A percentile compares a stretch with the other conserved stretches of the same genome.
phyloP scores from a whole-genome alignment of 2,329 filamentous ascomycete species.

The Xylariales sp. region DNA sequence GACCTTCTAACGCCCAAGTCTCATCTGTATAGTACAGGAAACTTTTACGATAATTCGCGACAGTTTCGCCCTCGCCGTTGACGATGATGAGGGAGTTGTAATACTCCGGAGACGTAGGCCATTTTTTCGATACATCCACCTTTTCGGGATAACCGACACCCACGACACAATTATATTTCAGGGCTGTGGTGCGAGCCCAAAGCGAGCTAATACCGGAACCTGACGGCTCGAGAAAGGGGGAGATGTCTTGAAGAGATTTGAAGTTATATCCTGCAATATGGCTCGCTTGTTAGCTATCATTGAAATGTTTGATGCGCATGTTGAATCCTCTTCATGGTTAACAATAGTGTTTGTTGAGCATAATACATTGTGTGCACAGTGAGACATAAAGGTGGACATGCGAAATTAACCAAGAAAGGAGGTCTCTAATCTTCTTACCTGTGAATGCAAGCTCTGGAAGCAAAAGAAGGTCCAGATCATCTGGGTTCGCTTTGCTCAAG shows the following conservation, averaged over 20 bases:
- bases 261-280: conserved; percentile 67
- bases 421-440: too few species aligned
- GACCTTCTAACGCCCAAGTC: conserved; percentile 55
- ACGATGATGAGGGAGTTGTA: conserved; percentile 48
- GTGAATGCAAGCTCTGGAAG: conserved; percentile 74
- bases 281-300: too few species aligned
- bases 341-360: too few species aligned
- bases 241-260: conserved; percentile 61
- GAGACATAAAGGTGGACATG: too few species aligned
- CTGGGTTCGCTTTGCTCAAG: conserved; percentile 45
- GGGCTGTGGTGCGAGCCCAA: conserved; percentile 66
- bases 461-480: conserved; percentile 65
- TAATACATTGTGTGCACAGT: too few species aligned
- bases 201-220: conserved; percentile 62
- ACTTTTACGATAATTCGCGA: conserved; percentile 58
- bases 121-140: conserved; percentile 44
- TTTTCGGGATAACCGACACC: conserved; percentile 72
- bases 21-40: conserved; percentile 58
- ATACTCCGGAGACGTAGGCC: conserved; percentile 41
- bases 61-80: conserved; percentile 53
- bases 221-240: conserved; percentile 63
- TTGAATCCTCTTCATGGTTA: too few species aligned
- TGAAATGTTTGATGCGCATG: too few species aligned
- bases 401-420: too few species aligned
- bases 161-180: conserved; percentile 63